Base-by-base conservation (phyloP, 2,329 filamentous ascomycete genomes). In the Neoarthrinium moseri region DNA sequence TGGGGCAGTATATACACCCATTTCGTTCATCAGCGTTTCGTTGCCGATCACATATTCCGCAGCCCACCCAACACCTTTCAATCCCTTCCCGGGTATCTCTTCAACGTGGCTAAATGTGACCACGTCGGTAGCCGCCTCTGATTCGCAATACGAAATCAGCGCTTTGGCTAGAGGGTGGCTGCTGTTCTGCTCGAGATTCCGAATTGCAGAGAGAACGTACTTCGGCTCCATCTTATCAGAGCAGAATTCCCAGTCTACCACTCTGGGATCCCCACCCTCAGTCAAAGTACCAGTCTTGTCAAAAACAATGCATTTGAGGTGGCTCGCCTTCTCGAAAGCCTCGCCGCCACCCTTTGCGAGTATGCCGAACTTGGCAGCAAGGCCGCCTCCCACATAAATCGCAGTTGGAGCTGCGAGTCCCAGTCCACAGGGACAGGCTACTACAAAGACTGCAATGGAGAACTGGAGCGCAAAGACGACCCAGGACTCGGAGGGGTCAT, bases 201-300 rank as follows among this genome's bases (percentile, higher is more conserved):
- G 80, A 5, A 87, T 68, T 4, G 30, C 41, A n/a, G n/a, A n/a
- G 20, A 26, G 30, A 10, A 57, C 58, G 22, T 57, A 56, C 10
- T 58, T 51, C 8, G 56, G 49, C 21, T 47, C 49, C 7, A 32
- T 43, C 17, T 47, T 51, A 30, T 64, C 65, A 0, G 65, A 63
- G 34, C 72, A 73, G 4, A 77, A 42, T 32, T 65, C 57, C 10
- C 68, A 70, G 52, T 83, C 77, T 0, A 81, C 87, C 18, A 92
- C 83, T 22, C 73, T 79, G 0, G 88, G 87, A 53, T 89, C 83
- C 6, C 86, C 87, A 4, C 87, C 73, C 56, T 86, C 72, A 0
- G 89, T 94, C 47, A 95, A 70, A 0, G 89, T 95, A 2, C 89
- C 89, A 0, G 89, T 95, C 73, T 95, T 94, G 74, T 95, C 89